Percentiles rank a stretch among this genome's conserved stretches.
These are phyloP conservation scores for Fraxinus dipetala DNA, from an alignment of 305 asterid species.

Conservation along the genomic window DNA sequence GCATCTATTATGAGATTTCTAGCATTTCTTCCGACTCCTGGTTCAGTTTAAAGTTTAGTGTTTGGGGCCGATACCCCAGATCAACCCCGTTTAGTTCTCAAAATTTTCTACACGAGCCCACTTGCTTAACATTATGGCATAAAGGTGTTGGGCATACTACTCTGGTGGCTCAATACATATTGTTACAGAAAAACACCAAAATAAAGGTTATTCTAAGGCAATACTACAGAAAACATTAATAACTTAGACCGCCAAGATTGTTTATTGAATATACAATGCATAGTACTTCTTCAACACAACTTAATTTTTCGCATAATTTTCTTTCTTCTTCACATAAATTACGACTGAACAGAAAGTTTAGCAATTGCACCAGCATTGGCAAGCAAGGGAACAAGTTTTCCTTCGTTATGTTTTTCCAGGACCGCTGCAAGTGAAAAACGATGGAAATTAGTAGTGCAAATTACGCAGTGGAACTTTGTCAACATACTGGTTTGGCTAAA, in stretches of 20 bases:
- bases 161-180: neutral
- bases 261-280: neutral
- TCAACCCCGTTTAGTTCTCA: neutral
- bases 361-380: conserved; percentile 56
- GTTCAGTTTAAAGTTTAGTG: neutral
- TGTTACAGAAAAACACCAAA: neutral
- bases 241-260: neutral
- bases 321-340: neutral
- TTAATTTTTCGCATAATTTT: neutral
- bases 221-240: neutral
- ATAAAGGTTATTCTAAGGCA: neutral
- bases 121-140: neutral
- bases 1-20: neutral
- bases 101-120: neutral
- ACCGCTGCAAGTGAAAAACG: conserved; percentile 40
- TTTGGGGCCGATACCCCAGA: neutral
- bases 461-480: neutral
- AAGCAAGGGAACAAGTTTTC: conserved; percentile 60
- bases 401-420: conserved; percentile 50
- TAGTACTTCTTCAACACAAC: neutral
- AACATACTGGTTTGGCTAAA: neutral
- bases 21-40: neutral
- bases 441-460: neutral
- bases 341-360: conserved; percentile 36
- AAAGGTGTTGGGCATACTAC: neutral